phyloP scores from a whole-genome alignment of 1,284 basidiomycete species.

The Phaffia rhodozyma region DNA sequence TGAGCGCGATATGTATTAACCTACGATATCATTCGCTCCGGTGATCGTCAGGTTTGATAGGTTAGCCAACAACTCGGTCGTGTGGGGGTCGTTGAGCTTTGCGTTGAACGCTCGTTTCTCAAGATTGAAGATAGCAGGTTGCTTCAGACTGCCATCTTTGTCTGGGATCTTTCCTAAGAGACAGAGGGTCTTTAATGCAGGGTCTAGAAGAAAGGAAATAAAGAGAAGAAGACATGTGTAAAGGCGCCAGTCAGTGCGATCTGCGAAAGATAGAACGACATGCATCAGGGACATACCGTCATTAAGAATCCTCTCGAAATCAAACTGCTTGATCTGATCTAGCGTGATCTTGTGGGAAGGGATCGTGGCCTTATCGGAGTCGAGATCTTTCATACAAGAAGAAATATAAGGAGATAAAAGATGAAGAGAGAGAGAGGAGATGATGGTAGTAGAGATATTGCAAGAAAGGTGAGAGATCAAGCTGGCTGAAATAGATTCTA shows the following conservation, averaged over 20 bases:
- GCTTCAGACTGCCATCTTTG: slow-evolving; percentile 24
- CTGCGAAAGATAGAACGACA: background rate
- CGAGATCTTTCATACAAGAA: too few species aligned
- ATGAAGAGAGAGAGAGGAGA: too few species aligned
- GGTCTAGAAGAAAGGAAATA: slow-evolving; percentile 37
- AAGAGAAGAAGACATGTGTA: background rate
- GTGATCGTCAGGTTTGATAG: slow-evolving; percentile 34
- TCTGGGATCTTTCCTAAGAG: slow-evolving; percentile 38
- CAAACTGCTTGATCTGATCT: background rate
- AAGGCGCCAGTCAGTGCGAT: background rate
- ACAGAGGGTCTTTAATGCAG: slow-evolving; percentile 40
- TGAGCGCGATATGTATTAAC: slow-evolving; percentile 9
- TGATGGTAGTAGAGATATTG: too few species aligned
- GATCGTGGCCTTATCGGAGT: background rate
- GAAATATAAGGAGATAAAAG: too few species aligned
- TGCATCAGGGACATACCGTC: background rate
- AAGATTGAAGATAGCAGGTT: slow-evolving; percentile 47
- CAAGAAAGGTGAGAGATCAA: too few species aligned
- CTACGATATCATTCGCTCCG: slow-evolving; percentile 43
- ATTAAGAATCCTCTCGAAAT: slow-evolving; percentile 1
- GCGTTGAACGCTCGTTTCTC: slow-evolving; percentile 46
- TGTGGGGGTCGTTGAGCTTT: slow-evolving; percentile 17
- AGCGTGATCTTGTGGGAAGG: slow-evolving; percentile 1
- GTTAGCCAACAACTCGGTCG: slow-evolving; percentile 20
- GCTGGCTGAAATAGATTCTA: too few species aligned